Conservation (phyloP, 1,139 yeast genomes). For the Taiozyma sp. region DNA sequence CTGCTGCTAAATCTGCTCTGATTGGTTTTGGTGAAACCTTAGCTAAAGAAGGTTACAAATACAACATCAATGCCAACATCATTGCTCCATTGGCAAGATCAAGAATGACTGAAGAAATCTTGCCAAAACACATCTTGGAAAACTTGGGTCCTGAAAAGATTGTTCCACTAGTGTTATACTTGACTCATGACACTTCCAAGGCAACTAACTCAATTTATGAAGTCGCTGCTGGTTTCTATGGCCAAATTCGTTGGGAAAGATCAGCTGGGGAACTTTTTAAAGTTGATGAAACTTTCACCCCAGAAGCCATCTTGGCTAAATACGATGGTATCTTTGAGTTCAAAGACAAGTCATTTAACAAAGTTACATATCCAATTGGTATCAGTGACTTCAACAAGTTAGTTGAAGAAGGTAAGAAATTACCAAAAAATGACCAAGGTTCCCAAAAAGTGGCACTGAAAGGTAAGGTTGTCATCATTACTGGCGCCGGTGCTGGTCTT, state of each 20-base stretch:
- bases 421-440: constrained; percentile 50
- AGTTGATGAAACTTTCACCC: constrained; percentile 74
- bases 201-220: constrained; percentile 79
- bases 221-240: constrained; percentile 91
- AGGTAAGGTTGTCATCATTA: constrained; percentile 83
- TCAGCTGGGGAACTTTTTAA: constrained; percentile 82
- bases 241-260: constrained; percentile 94
- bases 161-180: constrained; percentile 82
- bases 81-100: constrained; percentile 96
- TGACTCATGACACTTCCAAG: constrained; percentile 57
- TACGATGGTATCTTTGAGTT: constrained; percentile 65
- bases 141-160: constrained; percentile 82
- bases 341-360: constrained; percentile 48
- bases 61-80: constrained; percentile 79
- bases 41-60: constrained; percentile 88
- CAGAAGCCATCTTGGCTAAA: constrained; percentile 75
- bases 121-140: constrained; percentile 82
- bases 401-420: constrained; percentile 44
- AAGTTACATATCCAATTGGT: constrained; percentile 62
- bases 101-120: constrained; percentile 89
- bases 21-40: constrained; percentile 92
- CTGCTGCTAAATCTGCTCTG: constrained; percentile 88
- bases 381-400: constrained; percentile 58
- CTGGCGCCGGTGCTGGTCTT: constrained; percentile 96
- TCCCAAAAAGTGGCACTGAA: constrained; percentile 57